Conservation (phyloP, 495 filamentous ascomycete species). For the Neurospora discreta region DNA sequence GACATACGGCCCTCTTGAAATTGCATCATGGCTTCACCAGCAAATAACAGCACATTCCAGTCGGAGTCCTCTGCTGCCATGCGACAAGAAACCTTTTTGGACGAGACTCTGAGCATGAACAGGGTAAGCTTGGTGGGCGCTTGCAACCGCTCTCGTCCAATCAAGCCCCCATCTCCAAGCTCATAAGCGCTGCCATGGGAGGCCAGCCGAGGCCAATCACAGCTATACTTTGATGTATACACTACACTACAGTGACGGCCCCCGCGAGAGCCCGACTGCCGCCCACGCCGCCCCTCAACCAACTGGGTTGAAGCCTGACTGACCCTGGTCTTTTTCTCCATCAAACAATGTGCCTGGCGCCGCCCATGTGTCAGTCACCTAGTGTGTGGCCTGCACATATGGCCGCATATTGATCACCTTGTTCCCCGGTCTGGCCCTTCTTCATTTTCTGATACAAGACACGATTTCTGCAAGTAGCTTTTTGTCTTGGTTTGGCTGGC, state of each 20-base stretch:
- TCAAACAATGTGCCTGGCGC: background rate
- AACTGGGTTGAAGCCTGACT: background rate
- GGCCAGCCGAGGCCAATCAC: constrained; percentile 21
- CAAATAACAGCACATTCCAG: background rate
- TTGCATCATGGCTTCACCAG: background rate
- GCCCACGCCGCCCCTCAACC: constrained; percentile 6
- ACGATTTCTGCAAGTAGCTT: background rate
- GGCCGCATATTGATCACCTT: constrained; percentile 28
- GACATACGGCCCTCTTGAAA: background rate
- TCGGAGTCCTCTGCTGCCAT: background rate
- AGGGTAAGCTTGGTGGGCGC: constrained; percentile 10
- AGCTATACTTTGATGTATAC: too few relatives aligned
- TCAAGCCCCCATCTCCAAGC: constrained; percentile 8
- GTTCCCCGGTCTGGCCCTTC: constrained; percentile 8
- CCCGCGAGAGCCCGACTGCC: constrained; percentile 6
- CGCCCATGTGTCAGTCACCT: background rate
- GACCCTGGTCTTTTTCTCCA: background rate
- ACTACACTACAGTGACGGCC: background rate
- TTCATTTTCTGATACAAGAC: background rate
- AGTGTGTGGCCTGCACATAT: constrained; percentile 19
- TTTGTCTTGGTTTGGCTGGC: background rate
- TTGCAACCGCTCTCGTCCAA: constrained; percentile 13
- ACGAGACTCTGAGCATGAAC: background rate
- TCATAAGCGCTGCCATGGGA: constrained; percentile 17
- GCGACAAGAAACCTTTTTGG: background rate